Base-by-base conservation (phyloP, 148 eudicot genomes). In the Chenopodium quinoa region DNA sequence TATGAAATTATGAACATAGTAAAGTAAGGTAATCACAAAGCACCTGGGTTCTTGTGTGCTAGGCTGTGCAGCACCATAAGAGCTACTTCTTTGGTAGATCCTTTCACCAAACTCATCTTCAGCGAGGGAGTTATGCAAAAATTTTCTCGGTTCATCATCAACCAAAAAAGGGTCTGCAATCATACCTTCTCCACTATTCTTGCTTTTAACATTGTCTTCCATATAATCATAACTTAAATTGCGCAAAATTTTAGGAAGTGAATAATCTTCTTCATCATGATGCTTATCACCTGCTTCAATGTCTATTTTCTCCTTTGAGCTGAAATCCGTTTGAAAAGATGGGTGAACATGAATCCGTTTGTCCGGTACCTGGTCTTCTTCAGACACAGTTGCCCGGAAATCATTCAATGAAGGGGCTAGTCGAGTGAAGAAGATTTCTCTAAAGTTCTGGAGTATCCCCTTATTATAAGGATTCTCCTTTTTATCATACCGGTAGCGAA, bases 161-260 rank as follows among this genome's bases (percentile, higher is more conserved):
- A 73, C 72, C 70, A 85, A 78, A 75, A 88, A 81, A 13, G 85
- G 89, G 72, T 87, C 85, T 40, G 81, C 66, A 75, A 88, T 88
- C 25, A 73, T 78, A 72, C 86, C 91, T 46, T 80, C 87, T 66
- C 73, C 84, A 70, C 88, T 85, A 3, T 87, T 88, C 84, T 86
- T 90, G 17, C 79, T 67, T 79, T 88, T 92, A 54, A 83, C 78
- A 78, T 77, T 82, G 60, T 90, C 90, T 81, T 93, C 95, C 64
- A 85, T 84, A n/a, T 89, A 89, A 63, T 91, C 92, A 76, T 86
- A 92, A 73, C 90, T 88, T 84, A 95, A 88, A 84, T 91, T 91
- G 73, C 89, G 89, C 81, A 96, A 82, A 81, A 96, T 91, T 77
- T 96, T 91, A 69, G 99, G 98, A 70, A 96, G 91, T 73, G 90